Conservation (phyloP, 1,284 basidiomycete genomes). For the Sporisorium exsertum region DNA sequence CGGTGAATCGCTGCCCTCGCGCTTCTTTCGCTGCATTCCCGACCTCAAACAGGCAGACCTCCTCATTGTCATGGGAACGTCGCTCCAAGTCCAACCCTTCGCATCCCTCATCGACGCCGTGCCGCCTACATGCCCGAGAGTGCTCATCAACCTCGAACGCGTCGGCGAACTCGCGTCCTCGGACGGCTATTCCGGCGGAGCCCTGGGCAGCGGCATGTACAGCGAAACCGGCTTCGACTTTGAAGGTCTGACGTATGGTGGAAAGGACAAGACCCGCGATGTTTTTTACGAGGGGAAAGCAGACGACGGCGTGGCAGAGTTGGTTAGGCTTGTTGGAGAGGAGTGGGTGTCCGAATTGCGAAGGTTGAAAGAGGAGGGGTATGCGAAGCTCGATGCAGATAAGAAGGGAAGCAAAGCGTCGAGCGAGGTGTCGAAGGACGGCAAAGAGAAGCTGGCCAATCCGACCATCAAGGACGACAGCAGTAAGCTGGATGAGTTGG, state of each 20-base stretch:
- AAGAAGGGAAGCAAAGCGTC: constrained; percentile 3
- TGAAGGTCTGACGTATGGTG: constrained; percentile 50
- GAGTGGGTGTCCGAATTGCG: constrained; percentile 54
- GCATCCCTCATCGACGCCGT: constrained; percentile 72
- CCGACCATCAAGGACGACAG: constrained; percentile 25
- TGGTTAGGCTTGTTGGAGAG: constrained; percentile 50
- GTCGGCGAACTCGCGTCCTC: constrained; percentile 72
- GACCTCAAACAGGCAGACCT: constrained; percentile 78
- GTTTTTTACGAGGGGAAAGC: constrained; percentile 60
- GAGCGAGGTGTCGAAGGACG: neutral
- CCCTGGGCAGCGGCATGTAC: constrained; percentile 41
- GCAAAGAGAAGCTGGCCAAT: constrained; percentile 9
- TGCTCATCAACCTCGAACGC: constrained; percentile 74
- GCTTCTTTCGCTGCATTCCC: constrained; percentile 63
- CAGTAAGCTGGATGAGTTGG: constrained; percentile 28
- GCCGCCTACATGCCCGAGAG: constrained; percentile 69
- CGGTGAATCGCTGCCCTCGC: constrained; percentile 63
- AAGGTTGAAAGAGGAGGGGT: constrained; percentile 23
- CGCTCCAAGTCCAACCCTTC: constrained; percentile 77
- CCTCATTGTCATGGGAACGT: constrained; percentile 91
- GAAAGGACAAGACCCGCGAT: constrained; percentile 49
- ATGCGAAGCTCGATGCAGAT: constrained; percentile 14
- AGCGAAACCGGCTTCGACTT: constrained; percentile 65
- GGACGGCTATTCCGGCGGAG: constrained; percentile 70
- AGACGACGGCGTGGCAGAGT: constrained; percentile 51